Conservation (phyloP, 192 early-diverging fungal species). For the Coemansia sp. region DNA sequence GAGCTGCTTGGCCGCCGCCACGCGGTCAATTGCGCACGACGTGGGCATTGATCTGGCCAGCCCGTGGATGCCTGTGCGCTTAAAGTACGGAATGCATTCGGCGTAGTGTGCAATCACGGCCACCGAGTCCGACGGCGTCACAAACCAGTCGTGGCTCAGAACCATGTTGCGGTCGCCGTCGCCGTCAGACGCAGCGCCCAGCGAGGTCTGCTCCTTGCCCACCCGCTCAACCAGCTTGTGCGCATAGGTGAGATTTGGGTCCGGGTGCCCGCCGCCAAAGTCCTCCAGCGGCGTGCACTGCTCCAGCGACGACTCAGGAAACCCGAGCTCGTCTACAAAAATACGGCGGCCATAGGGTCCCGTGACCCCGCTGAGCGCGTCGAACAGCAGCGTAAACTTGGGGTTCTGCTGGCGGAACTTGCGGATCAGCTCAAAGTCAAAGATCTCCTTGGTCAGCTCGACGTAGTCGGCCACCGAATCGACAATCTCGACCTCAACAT, state of each 20-base stretch:
- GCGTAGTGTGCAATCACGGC: slow-evolving; percentile 94
- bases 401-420: slow-evolving; percentile 67
- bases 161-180: slow-evolving; percentile 99
- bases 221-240: slow-evolving; percentile 89
- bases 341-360: slow-evolving; percentile 87
- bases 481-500: slow-evolving; percentile 77
- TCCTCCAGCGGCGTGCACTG: slow-evolving; percentile 77
- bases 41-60: slow-evolving; percentile 97
- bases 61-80: slow-evolving; percentile 75
- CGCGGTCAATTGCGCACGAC: slow-evolving; percentile 80
- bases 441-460: slow-evolving; percentile 78
- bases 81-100: slow-evolving; percentile 88
- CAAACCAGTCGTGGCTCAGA: slow-evolving; percentile 90
- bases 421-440: slow-evolving; percentile 86
- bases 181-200: slow-evolving; percentile 96
- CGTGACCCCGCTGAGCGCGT: slow-evolving; percentile 95
- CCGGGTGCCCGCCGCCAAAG: slow-evolving; percentile 95
- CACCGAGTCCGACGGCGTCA: slow-evolving; percentile 95
- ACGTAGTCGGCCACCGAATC: slow-evolving; percentile 89
- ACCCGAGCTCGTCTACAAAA: slow-evolving; percentile 86
- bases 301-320: slow-evolving; percentile 73
- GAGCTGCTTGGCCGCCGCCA: slow-evolving; percentile 77
- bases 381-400: slow-evolving; percentile 83
- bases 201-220: slow-evolving; percentile 67
- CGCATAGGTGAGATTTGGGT: slow-evolving; percentile 97